Evolutionary conservation across 768 basidiomycete genomes (phyloP).

Genomic region (Phlebiopsis gigantea): DNA sequence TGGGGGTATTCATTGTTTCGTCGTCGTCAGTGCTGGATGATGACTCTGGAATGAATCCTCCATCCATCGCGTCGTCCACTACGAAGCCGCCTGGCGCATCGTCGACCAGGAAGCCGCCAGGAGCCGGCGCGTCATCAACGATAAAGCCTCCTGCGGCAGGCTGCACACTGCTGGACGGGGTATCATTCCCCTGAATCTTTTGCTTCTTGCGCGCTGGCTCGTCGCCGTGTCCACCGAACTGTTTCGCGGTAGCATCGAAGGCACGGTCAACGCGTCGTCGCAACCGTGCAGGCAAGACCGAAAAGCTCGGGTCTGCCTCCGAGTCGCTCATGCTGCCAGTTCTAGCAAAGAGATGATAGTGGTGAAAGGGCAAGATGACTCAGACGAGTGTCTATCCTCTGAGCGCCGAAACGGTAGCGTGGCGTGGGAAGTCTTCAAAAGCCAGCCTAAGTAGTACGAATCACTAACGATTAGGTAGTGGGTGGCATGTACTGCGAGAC

Average conservation of each 20-base stretch:
- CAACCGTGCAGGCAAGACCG: slow-evolving; percentile 34
- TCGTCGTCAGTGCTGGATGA: slow-evolving; percentile 1
- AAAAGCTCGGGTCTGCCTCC: slow-evolving; percentile 27
- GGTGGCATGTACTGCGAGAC: too few species aligned
- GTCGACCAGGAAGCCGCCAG: slow-evolving; percentile 13
- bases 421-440: too few species aligned
- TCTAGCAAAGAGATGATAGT: neutral
- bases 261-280: slow-evolving; percentile 48
- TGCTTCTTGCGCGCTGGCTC: slow-evolving; percentile 15
- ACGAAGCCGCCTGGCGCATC: slow-evolving; percentile 8
- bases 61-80: slow-evolving; percentile 7
- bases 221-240: neutral
- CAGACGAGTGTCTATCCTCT: neutral
- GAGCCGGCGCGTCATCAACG: neutral
- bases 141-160: neutral
- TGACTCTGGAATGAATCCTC: slow-evolving; percentile 18
- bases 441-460: too few species aligned
- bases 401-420: too few species aligned
- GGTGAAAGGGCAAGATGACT: neutral
- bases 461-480: too few species aligned
- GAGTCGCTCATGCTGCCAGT: slow-evolving; percentile 12
- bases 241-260: slow-evolving; percentile 32
- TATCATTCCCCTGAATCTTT: slow-evolving; percentile 4
- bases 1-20: slow-evolving; percentile 16
- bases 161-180: neutral